Evolutionary conservation across 352 stramenopile genomes (phyloP), one percentile per base, ranked within the genome.

Genomic region (Pythium phragmitis): DNA sequence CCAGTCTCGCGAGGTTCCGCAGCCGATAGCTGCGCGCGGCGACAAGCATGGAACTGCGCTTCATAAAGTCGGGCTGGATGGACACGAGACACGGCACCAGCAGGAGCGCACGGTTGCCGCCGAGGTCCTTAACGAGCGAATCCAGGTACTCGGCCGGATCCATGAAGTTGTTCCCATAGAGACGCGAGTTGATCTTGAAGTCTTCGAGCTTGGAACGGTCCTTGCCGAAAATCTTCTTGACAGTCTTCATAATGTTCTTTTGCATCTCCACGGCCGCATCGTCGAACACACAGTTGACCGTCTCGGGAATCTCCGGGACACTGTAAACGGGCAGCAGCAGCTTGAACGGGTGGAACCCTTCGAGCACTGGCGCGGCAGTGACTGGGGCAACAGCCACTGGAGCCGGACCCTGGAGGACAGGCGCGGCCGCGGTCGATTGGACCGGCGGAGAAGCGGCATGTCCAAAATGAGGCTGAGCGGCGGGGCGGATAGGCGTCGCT

Each of bases 81-180:
- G 67, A 79, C 8, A 87, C 33, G 59, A 94, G 72, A 64, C 82
- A 87, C 17, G 85, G 85, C 4, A 91, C 70, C 16, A 94, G 60
- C 56, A 85, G 70, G 19, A 94, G 70, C 13, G 82, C 73, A 17
- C 82, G 73, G 51, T 90, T 74, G 0, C 56, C 59, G 21, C 77
- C 71, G n/a, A 94, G 68, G n/a, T 85, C 74, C 14, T 79, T 75
- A 21, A 85, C 75, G 14, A 92, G 68, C n/a, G 67, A 75, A n/a
- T 89, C 73, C 39, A 91, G 21, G 50, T 89, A 94, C 50, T 87
- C 81, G 42, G 73, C 55, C 0, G 79, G 58, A 43, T 92, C 85
- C 82, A 94, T 89, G 45, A 91, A 92, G 60, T 87, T 81, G 70
- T 87, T 92, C 36, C 85, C 85, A 66, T 78, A 89, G 11, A 94